These are phyloP conservation scores for Macrophomina pseudophaseolina DNA, from an alignment of 2,329 filamentous ascomycete species.

Conservation along the genomic window DNA sequence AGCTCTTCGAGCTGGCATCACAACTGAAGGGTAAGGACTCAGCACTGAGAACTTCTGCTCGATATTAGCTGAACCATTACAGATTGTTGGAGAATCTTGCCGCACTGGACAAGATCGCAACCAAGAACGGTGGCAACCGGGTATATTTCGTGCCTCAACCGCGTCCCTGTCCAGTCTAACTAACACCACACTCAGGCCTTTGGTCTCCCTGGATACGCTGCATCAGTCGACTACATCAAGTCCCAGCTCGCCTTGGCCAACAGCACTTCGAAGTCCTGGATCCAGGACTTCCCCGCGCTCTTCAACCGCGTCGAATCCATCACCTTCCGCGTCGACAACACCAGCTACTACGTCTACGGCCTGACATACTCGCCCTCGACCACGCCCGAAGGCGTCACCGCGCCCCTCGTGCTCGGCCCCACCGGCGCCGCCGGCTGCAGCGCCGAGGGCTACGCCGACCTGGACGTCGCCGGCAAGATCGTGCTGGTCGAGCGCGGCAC, in stretches of 20 bases:
- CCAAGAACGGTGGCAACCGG: constrained; percentile 62
- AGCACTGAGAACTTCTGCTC: not conserved
- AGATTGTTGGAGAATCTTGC: constrained; percentile 62
- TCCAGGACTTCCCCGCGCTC: constrained; percentile 56
- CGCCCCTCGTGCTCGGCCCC: constrained; percentile 48
- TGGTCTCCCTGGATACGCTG: constrained; percentile 63
- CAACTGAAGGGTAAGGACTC: constrained; percentile 41
- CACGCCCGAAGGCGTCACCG: constrained; percentile 50
- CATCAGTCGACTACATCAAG: constrained; percentile 63
- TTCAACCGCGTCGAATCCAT: constrained; percentile 51
- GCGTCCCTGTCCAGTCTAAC: not conserved
- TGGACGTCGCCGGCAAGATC: constrained; percentile 49
- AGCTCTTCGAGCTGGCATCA: constrained; percentile 49
- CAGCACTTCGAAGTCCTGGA: constrained; percentile 48
- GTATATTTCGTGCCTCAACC: constrained; percentile 39
- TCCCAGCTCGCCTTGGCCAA: constrained; percentile 53
- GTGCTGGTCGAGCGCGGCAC: constrained; percentile 49
- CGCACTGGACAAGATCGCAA: constrained; percentile 60
- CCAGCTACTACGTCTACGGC: constrained; percentile 47
- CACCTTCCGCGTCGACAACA: constrained; percentile 45
- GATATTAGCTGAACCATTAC: not conserved
- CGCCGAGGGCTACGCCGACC: constrained; percentile 27
- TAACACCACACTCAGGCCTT: constrained; percentile 40
- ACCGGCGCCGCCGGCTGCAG: constrained; percentile 48
- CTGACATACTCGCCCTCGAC: constrained; percentile 57